Evolutionary conservation across 306 rosid species (phyloP), one percentile per base, ranked within the genome.

Genomic region (cucumber (Cucumis sativus)): DNA sequence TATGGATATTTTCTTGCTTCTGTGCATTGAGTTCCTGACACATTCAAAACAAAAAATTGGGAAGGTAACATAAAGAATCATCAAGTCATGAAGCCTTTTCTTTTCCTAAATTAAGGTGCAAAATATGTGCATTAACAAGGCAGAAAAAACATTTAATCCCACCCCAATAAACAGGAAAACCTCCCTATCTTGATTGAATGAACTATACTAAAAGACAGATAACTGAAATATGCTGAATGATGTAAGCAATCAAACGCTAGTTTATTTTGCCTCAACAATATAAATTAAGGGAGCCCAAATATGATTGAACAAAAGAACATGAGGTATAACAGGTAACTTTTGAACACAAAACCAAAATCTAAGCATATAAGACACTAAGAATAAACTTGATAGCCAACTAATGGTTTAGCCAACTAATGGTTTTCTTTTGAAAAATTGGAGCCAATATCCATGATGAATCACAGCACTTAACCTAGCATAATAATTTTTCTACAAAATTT

Each of bases 11-110:
- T 79, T 85, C 91, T 84, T 83, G 86, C 87, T 85, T 89, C 74
- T 56, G 87, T 57, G 86, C 89, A 84, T 86, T 83, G 77, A 95
- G 82, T 85, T 95, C 97, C 99, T 95, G 97, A 60, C 78, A 83
- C 55, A 83, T 57, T 23, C 63, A 72, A 64, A 76, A 55, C 77
- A 6, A 64, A 83, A 60, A 85, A 1, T 6, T 79, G 54, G 20
- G 77, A 68, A 69, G 77, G 78, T 70, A 68, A 41, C 83, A 75
- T 58, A 69, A 39, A 20, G 20, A 47, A 70, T 70, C 20, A 68
- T 43, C 9, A 67, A 67, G 18, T 68, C 18, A 70, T 23, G 37
- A 69, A 69, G n/a, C 49, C 2, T 21, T 66, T 70, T 12, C 12
- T 45, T 69, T 69, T 10, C 37, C 57, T 69, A 6, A 69, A 45